Conservation (phyloP, 2,329 filamentous ascomycete species). For the Pseudogymnoascus sp. region DNA sequence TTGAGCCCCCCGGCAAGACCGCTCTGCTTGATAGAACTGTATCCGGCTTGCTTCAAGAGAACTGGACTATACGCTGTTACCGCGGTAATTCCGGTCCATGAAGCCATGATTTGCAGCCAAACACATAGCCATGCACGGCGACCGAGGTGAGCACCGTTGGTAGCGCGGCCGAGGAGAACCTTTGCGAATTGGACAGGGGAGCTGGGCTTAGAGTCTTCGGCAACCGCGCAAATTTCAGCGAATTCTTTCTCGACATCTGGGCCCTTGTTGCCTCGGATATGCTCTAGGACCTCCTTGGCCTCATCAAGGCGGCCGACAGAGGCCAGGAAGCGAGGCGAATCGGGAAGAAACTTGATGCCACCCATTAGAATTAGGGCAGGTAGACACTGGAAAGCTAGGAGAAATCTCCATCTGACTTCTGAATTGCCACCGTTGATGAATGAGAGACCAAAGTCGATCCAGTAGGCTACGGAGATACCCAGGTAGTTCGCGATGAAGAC, state of each 20-base stretch:
- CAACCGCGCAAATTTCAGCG: conserved; percentile 31
- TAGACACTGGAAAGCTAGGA: conserved; percentile 29
- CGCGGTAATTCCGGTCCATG: conserved; percentile 38
- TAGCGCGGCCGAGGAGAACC: conserved; percentile 31
- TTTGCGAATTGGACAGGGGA: conserved; percentile 34
- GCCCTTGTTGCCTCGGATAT: conserved; percentile 12
- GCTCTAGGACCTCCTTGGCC: conserved; percentile 15
- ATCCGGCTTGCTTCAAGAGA: conserved; percentile 30
- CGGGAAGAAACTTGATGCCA: conserved; percentile 37
- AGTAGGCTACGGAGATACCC: conserved; percentile 27
- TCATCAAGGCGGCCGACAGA: conserved; percentile 14
- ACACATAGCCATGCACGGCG: conserved; percentile 37
- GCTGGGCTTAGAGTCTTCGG: conserved; percentile 27
- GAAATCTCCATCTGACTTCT: conserved; percentile 26
- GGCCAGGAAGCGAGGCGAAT: conserved; percentile 32
- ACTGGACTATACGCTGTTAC: conserved; percentile 26
- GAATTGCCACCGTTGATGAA: conserved; percentile 24
- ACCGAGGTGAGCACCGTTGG: conserved; percentile 29
- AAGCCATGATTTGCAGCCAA: conserved; percentile 40
- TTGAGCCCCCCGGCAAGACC: conserved; percentile 45
- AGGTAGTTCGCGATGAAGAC: conserved; percentile 27
- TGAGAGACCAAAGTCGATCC: conserved; percentile 33
- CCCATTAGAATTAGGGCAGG: conserved; percentile 35
- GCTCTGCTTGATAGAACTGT: conserved; percentile 35
- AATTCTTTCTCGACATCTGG: conserved; percentile 23